Conservation (phyloP, 805 yeast species). For the Barnettozyma sp. region DNA sequence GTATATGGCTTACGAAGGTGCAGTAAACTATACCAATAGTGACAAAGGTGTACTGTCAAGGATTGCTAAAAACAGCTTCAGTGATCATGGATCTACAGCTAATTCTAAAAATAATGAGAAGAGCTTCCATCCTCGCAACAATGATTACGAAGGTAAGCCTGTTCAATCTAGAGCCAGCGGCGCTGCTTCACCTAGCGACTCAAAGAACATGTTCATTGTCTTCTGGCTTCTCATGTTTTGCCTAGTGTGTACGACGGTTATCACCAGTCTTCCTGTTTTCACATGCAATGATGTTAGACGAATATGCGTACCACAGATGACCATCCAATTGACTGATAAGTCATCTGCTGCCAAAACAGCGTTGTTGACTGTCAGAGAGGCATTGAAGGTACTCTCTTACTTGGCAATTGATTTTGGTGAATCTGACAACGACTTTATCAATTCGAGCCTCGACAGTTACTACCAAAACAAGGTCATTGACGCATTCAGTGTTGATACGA, state of each 20-base stretch:
- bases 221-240: neutral
- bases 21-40: too few species aligned
- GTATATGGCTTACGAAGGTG: too few species aligned
- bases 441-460: slow-evolving; percentile 21
- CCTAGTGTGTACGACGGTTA: neutral
- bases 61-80: slow-evolving; percentile 1
- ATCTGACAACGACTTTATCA: slow-evolving; percentile 16
- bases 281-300: slow-evolving; percentile 28
- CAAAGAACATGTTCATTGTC: neutral
- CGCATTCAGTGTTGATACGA: slow-evolving; percentile 37
- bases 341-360: slow-evolving; percentile 30
- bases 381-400: slow-evolving; percentile 37
- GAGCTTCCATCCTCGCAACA: too few species aligned
- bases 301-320: slow-evolving; percentile 38
- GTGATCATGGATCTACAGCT: slow-evolving; percentile 2
- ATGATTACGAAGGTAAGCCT: neutral
- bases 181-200: neutral
- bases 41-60: too few species aligned
- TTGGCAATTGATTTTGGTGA: slow-evolving; percentile 39
- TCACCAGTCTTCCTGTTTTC: slow-evolving; percentile 18
- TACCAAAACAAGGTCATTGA: slow-evolving; percentile 32
- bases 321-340: slow-evolving; percentile 33
- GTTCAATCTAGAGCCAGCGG: neutral
- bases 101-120: neutral
- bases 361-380: slow-evolving; percentile 33